Base-by-base conservation (phyloP, 768 basidiomycete genomes). In the Leccinum olivaceopallidum region DNA sequence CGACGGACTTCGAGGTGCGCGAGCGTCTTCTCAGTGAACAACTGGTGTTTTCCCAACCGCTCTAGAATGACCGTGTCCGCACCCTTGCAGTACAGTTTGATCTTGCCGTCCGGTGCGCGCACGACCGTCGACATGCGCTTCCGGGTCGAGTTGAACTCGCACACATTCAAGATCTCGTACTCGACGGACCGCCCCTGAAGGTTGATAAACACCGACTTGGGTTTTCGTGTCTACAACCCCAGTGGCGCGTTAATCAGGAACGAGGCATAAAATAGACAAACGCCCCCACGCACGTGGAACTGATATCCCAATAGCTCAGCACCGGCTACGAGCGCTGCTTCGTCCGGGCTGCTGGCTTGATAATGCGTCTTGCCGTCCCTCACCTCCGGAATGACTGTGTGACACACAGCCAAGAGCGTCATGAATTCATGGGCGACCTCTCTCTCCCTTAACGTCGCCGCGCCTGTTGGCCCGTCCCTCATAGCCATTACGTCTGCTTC, bases 91-190 rank as follows among this genome's bases (percentile, higher is more conserved):
- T 93, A 98, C 9, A 99, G 72, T 76, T 95, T 98, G 77, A 99
- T 92, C 73, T 86, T 87, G 52, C 96, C 95, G 64, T 94, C 87
- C 0, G 95, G 90, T 26, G 84, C 82, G 24, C 94, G 86, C 34
- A 99, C 84, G 66, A 99, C 77, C 2, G 95, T 96, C 28, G 97
- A 98, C 97, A 99, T 98, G 60, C 97, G 85, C 71, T 99, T 98
- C 55, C 97, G 85, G 5, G 94, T 93, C 24, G 94, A 97, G 72
- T 98, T 98, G 82, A 99, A 99, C 77, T 98, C 97, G 83, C 95
- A 97, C 49, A 99, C 90, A 70, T 98, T 98, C 60, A 99, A 76
- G 59, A 98, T 85, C 69, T 98, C 86, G 71, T 87, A 98, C 71
- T 98, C 94, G 58, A 85, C 82, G 1, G 80, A 76, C 57, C 79